A percentile compares a stretch with the other conserved stretches of the same genome.
phyloP scores from a whole-genome alignment of 805 yeast genomes.

The Metschnikowia matae region DNA sequence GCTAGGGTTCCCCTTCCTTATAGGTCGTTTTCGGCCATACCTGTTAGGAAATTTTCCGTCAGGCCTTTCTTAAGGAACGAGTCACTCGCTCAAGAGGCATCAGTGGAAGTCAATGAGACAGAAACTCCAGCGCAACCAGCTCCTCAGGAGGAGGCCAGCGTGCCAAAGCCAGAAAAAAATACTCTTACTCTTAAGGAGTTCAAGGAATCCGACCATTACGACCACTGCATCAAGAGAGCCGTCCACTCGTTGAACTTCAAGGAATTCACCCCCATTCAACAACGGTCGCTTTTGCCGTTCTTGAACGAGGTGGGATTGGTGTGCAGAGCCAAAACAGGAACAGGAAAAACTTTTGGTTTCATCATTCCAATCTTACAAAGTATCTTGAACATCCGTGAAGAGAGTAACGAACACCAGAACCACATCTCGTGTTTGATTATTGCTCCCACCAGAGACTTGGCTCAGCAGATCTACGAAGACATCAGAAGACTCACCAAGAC shows the following conservation, averaged over 20 bases:
- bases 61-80: neutral
- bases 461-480: conserved; percentile 73
- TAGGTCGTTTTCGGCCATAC: neutral
- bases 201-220: conserved; percentile 8
- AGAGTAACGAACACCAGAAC: conserved; percentile 26
- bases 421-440: conserved; percentile 53
- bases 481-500: conserved; percentile 41
- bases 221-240: conserved; percentile 11
- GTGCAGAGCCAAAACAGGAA: conserved; percentile 91
- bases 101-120: neutral
- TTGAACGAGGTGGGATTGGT: conserved; percentile 62
- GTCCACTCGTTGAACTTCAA: conserved; percentile 34
- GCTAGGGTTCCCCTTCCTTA: neutral
- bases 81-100: neutral
- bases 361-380: conserved; percentile 74
- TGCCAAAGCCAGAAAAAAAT: conserved; percentile 3
- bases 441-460: conserved; percentile 90
- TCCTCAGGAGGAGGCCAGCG: neutral
- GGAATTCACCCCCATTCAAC: conserved; percentile 67
- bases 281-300: conserved; percentile 55
- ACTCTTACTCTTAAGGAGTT: conserved; percentile 14
- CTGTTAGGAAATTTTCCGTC: neutral
- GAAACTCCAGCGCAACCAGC: neutral
- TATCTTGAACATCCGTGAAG: conserved; percentile 28
- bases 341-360: conserved; percentile 91